Evolutionary conservation across 805 yeast species (phyloP).

Genomic region (Cyberlindnera maclurae): DNA sequence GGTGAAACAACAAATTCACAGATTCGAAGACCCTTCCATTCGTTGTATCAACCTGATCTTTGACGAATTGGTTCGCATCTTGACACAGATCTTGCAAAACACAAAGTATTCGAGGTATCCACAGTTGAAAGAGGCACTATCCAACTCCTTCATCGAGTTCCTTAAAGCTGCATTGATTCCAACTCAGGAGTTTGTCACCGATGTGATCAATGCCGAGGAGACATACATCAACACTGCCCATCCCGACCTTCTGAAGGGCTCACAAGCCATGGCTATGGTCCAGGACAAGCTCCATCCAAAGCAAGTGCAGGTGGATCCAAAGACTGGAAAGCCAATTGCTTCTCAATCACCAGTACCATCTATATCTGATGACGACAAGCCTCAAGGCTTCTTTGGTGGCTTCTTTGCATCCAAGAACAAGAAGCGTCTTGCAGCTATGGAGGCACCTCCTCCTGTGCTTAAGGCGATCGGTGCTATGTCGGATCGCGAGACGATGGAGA

Average conservation of each 20-base stretch:
- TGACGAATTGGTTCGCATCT: conserved; percentile 89
- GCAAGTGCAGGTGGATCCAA: conserved; percentile 77
- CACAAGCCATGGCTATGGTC: conserved; percentile 90
- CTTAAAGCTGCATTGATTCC: conserved; percentile 76
- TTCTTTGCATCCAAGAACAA: conserved; percentile 89
- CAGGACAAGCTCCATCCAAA: conserved; percentile 71
- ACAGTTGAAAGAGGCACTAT: conserved; percentile 77
- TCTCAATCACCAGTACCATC: conserved; percentile 27
- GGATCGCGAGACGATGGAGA: conserved; percentile 93
- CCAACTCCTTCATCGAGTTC: conserved; percentile 71
- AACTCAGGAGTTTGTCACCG: conserved; percentile 77
- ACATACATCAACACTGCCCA: conserved; percentile 96
- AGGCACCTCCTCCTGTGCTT: conserved; percentile 93
- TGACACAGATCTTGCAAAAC: conserved; percentile 68
- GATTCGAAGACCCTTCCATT: conserved; percentile 90
- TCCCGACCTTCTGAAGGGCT: conserved; percentile 91
- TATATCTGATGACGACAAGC: conserved; percentile 32
- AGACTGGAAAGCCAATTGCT: conserved; percentile 74
- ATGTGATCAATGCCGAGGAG: conserved; percentile 80
- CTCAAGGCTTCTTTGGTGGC: conserved; percentile 89
- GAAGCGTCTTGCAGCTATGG: conserved; percentile 91
- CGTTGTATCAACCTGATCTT: conserved; percentile 86
- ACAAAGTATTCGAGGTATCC: conserved; percentile 88
- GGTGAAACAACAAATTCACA: conserved; percentile 85
- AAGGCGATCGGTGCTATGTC: conserved; percentile 88